These are phyloP conservation scores for Phoma herbarum DNA, from an alignment of 2,329 filamentous ascomycete genomes.

Conservation along the genomic window DNA sequence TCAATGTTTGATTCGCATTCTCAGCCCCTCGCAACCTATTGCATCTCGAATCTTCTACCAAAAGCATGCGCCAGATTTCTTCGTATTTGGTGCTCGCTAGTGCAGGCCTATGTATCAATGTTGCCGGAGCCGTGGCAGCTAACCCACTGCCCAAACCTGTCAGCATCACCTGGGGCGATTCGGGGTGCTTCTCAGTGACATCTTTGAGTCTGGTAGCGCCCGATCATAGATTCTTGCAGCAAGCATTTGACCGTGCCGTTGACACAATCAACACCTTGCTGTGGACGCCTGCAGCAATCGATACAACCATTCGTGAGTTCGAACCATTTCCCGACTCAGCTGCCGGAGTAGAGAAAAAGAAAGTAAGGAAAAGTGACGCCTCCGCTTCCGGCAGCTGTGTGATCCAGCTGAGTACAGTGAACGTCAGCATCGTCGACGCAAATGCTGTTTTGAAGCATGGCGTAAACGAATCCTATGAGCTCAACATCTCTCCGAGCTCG, in stretches of 20 bases:
- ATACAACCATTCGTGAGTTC: constrained; percentile 61
- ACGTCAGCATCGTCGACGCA: constrained; percentile 57
- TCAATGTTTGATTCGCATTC: too few species aligned
- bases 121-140: constrained; percentile 58
- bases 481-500: constrained; percentile 55
- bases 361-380: constrained; percentile 31
- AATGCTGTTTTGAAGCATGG: constrained; percentile 62
- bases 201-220: constrained; percentile 52
- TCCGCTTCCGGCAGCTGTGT: constrained; percentile 37
- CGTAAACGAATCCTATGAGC: constrained; percentile 65
- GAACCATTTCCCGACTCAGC: constrained; percentile 61
- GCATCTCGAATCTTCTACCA: too few species aligned
- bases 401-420: constrained; percentile 53
- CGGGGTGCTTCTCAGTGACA: constrained; percentile 58
- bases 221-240: constrained; percentile 47
- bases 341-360: constrained; percentile 30
- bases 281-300: constrained; percentile 64
- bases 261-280: constrained; percentile 58
- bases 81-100: too few species aligned
- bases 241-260: constrained; percentile 62
- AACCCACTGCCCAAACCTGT: constrained; percentile 65
- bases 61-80: too few species aligned
- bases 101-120: too few species aligned
- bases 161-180: constrained; percentile 62
- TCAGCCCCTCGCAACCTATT: too few species aligned